These are phyloP conservation scores for Mycothermus thermophilus DNA, from an alignment of 495 filamentous ascomycete genomes.

Conservation along the genomic window DNA sequence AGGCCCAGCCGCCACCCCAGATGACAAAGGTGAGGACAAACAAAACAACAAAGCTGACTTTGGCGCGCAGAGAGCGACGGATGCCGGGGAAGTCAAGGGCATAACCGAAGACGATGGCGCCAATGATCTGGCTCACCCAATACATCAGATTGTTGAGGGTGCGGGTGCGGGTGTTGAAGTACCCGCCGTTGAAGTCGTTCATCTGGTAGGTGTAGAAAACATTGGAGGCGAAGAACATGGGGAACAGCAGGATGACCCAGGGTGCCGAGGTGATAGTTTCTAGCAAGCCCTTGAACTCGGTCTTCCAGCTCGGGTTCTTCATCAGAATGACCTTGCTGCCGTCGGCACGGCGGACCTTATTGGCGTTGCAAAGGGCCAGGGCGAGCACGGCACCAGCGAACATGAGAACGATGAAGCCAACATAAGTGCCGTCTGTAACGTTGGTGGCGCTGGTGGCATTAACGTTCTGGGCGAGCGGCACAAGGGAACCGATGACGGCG, in stretches of 20 bases:
- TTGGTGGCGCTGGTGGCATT: constrained; percentile 40
- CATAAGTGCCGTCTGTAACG: constrained; percentile 76
- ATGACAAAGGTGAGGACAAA: constrained; percentile 64
- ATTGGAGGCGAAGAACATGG: constrained; percentile 73
- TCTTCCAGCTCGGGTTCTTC: constrained; percentile 71
- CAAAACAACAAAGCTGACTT: constrained; percentile 49
- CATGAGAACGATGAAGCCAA: constrained; percentile 85
- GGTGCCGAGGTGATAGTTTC: constrained; percentile 58
- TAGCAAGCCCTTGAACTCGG: constrained; percentile 65
- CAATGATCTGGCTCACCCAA: constrained; percentile 79
- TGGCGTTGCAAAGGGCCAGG: constrained; percentile 60
- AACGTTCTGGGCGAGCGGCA: constrained; percentile 71
- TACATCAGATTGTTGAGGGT: constrained; percentile 77
- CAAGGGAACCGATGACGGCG: constrained; percentile 76
- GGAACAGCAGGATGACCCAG: constrained; percentile 76
- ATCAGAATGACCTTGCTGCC: constrained; percentile 65
- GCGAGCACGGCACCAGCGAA: constrained; percentile 56
- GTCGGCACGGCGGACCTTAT: constrained; percentile 63
- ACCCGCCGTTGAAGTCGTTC: constrained; percentile 48
- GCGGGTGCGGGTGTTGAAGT: constrained; percentile 71
- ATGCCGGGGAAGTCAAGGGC: constrained; percentile 52
- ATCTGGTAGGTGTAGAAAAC: constrained; percentile 67
- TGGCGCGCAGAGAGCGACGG: constrained; percentile 61
- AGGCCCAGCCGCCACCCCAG: constrained; percentile 82
- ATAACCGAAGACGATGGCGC: constrained; percentile 64